These are phyloP conservation scores for Lipomyces starkeyi DNA, from an alignment of 805 yeast genomes.

Conservation along the genomic window DNA sequence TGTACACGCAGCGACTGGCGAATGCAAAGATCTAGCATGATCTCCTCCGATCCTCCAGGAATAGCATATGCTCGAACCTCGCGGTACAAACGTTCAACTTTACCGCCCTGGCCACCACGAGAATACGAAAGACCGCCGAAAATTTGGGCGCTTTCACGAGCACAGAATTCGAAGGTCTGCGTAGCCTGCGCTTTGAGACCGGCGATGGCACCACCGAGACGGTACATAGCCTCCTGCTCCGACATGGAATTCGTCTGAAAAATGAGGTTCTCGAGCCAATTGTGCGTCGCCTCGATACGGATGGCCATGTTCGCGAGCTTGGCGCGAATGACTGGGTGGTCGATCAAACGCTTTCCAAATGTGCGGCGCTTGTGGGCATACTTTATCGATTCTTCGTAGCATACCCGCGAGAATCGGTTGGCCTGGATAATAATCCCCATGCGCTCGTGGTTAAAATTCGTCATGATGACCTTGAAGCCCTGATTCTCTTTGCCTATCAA, in stretches of 20 bases:
- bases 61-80: conserved; percentile 54
- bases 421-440: conserved; percentile 51
- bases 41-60: conserved; percentile 55
- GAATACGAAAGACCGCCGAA: conserved; percentile 53
- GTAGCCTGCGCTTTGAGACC: conserved; percentile 51
- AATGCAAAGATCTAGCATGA: conserved; percentile 52
- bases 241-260: conserved; percentile 45
- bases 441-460: conserved; percentile 54
- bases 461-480: conserved; percentile 52
- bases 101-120: conserved; percentile 53
- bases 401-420: conserved; percentile 48
- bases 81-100: conserved; percentile 52
- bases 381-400: conserved; percentile 49
- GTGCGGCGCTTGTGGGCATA: conserved; percentile 53
- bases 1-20: conserved; percentile 51
- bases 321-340: conserved; percentile 52
- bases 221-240: conserved; percentile 47
- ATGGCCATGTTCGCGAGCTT: conserved; percentile 52
- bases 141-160: conserved; percentile 53
- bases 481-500: conserved; percentile 50
- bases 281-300: conserved; percentile 50
- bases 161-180: conserved; percentile 51
- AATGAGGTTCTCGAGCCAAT: conserved; percentile 49
- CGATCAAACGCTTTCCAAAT: conserved; percentile 50
- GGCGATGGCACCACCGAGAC: conserved; percentile 53